These are phyloP conservation scores for Gossypium mustelinum DNA, from an alignment of 345 rosid species.

Conservation along the genomic window DNA sequence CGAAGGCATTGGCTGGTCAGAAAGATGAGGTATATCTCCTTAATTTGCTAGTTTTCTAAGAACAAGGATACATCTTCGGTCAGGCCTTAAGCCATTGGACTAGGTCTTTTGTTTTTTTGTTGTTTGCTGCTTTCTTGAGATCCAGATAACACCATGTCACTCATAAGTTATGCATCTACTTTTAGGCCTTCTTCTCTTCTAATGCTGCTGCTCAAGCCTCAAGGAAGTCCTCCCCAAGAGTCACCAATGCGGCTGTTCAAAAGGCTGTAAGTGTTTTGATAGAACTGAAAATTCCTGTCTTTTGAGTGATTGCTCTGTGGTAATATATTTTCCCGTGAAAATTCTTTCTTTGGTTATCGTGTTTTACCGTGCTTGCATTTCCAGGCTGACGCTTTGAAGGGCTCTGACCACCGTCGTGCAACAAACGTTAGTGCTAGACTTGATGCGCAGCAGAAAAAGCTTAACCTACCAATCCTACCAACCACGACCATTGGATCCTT, in stretches of 20 bases:
- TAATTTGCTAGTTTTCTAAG: neutral
- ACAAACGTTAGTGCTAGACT: conserved; percentile 83
- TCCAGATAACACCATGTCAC: neutral
- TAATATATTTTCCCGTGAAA: neutral
- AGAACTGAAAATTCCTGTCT: neutral
- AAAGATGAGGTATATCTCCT: conserved; percentile 62
- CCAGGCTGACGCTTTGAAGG: conserved; percentile 92
- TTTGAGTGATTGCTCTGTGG: neutral
- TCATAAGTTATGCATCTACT: conserved; percentile 18
- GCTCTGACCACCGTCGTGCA: conserved; percentile 84
- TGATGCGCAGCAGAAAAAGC: conserved; percentile 95
- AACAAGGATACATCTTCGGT: neutral
- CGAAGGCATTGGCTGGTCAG: conserved; percentile 87
- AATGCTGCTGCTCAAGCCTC: conserved; percentile 82
- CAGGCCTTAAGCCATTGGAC: neutral
- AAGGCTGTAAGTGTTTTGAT: conserved; percentile 66
- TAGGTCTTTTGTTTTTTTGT: neutral
- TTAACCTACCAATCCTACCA: conserved; percentile 88
- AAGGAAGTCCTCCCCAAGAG: conserved; percentile 86
- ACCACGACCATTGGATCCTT: conserved; percentile 96
- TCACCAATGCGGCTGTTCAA: conserved; percentile 86
- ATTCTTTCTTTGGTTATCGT: neutral
- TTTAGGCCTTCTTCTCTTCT: conserved; percentile 72
- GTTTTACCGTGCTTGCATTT: conserved; percentile 18
- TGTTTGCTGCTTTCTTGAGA: neutral